Conservation (phyloP, 129 eudicot genomes). For the Centrapalus pauciflorus region DNA sequence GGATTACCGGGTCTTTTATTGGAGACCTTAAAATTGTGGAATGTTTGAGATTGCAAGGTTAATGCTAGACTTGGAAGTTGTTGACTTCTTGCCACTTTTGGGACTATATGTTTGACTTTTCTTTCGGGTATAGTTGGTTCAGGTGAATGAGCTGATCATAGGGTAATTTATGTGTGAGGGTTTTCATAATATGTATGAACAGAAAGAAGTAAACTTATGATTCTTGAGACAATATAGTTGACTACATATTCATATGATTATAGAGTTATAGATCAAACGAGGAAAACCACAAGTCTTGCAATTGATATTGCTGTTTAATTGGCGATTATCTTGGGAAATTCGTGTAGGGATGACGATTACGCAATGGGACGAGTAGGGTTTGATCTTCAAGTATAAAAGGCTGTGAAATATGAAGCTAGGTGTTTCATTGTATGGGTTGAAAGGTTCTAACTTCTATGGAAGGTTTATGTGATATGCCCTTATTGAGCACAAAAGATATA, state of each 20-base stretch:
- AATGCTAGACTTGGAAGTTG: background rate
- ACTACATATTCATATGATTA: too few species aligned
- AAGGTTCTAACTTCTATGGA: background rate
- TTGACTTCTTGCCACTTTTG: background rate
- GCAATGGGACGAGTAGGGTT: background rate
- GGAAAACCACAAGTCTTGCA: background rate
- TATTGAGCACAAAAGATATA: background rate
- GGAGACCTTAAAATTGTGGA: background rate
- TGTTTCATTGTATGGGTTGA: background rate
- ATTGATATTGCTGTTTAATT: background rate
- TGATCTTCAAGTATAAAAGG: background rate
- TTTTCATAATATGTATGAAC: background rate
- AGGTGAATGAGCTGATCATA: constrained; percentile 12
- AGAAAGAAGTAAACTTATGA: background rate
- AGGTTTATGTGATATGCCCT: background rate
- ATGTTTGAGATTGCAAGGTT: background rate
- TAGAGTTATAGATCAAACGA: background rate
- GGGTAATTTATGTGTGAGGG: background rate
- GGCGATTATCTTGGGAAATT: background rate
- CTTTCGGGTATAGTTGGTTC: constrained; percentile 1
- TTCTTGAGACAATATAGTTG: background rate
- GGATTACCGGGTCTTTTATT: background rate
- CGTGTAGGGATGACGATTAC: background rate
- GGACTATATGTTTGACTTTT: background rate
- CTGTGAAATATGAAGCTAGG: background rate